Conservation (phyloP, 169 alveolate species). For the Cryptosporidium sp. region DNA sequence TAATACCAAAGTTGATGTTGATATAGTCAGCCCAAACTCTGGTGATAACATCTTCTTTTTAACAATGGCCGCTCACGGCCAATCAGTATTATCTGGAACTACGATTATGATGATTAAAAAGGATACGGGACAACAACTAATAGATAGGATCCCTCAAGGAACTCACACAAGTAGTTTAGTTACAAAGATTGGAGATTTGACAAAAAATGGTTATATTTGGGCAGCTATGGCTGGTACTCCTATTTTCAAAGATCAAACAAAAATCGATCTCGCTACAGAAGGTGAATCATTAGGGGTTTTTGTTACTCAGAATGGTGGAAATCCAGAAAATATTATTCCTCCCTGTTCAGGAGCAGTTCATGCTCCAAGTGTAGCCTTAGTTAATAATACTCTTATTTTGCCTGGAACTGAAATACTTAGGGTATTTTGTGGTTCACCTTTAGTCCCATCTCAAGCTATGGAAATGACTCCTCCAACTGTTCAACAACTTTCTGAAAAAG, state of each 20-base stretch:
- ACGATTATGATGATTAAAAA: constrained; percentile 13
- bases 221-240: neutral
- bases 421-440: constrained; percentile 16
- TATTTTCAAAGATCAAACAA: neutral
- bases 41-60: constrained; percentile 10
- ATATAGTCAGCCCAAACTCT: neutral
- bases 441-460: neutral
- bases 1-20: neutral
- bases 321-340: neutral
- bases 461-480: neutral
- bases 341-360: constrained; percentile 32
- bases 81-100: constrained; percentile 12
- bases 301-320: neutral
- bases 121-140: neutral
- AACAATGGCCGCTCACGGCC: constrained; percentile 22
- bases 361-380: neutral
- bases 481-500: neutral
- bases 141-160: constrained; percentile 13
- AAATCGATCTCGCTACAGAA: neutral
- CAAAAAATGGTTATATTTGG: constrained; percentile 12
- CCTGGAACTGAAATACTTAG: neutral
- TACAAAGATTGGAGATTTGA: neutral
- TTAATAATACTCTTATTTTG: constrained; percentile 4
- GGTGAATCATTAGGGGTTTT: neutral
- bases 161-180: neutral